A percentile compares a stretch with the other conserved stretches of the same genome.
These are phyloP conservation scores for Gossypium stocksii DNA, from an alignment of 345 rosid genomes.

Conservation along the genomic window DNA sequence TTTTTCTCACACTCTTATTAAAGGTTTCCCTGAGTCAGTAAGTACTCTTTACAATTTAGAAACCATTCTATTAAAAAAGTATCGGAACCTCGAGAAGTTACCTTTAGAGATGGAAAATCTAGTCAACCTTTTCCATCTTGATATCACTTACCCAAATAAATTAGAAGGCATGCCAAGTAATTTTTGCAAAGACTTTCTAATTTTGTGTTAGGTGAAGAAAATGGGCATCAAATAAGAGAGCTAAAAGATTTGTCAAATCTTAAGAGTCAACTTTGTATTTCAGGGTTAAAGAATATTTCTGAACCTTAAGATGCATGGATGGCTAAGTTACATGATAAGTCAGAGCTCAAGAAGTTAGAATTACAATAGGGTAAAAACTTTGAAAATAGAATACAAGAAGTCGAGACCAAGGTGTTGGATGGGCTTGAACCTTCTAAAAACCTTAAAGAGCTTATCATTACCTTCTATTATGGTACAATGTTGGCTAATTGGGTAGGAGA, in stretches of 20 bases:
- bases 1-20: slow-evolving; percentile 26
- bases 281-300: background rate
- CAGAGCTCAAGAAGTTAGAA: background rate
- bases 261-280: slow-evolving; percentile 2
- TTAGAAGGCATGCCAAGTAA: background rate
- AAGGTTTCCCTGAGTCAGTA: slow-evolving; percentile 28
- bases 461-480: background rate
- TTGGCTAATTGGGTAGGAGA: background rate
- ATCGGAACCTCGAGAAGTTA: background rate
- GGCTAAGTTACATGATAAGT: background rate
- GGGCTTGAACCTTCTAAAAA: background rate
- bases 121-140: too few species aligned
- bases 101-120: background rate
- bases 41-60: too few species aligned
- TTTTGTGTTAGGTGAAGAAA: background rate
- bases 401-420: background rate
- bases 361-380: background rate
- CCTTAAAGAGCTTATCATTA: background rate
- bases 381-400: background rate
- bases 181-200: background rate
- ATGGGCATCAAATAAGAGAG: background rate
- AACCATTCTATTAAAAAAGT: slow-evolving; percentile 22
- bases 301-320: background rate
- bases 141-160: too few species aligned
- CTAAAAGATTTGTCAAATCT: background rate